These are phyloP conservation scores for Argentina anserina DNA, from an alignment of 306 rosid species.

Conservation along the genomic window DNA sequence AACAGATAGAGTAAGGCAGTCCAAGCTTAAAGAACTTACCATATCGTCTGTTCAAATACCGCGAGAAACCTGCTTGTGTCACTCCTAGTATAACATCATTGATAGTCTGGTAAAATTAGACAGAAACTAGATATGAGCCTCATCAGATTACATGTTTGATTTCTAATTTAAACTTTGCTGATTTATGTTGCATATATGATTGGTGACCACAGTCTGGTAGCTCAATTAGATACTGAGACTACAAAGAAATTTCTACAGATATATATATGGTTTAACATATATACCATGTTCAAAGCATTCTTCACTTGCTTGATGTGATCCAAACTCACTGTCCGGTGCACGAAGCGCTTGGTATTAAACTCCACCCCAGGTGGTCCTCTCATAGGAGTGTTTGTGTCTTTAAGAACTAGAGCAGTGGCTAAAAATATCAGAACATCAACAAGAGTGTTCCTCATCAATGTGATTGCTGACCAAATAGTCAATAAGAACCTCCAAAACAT, in stretches of 20 bases:
- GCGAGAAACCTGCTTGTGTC: constrained; percentile 57
- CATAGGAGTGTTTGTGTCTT: constrained; percentile 46
- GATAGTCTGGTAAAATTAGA: constrained; percentile 36
- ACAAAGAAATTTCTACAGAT: not conserved
- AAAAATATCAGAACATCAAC: constrained; percentile 36
- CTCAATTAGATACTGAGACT: not conserved
- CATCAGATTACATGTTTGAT: not conserved
- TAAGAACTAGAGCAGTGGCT: constrained; percentile 39
- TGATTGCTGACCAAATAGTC: constrained; percentile 28
- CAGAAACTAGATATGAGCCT: not conserved
- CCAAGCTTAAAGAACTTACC: constrained; percentile 25
- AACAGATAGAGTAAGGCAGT: not conserved
- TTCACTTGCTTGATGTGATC: constrained; percentile 57
- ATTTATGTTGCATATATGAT: not conserved
- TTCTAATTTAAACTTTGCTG: not conserved
- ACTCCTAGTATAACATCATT: constrained; percentile 62
- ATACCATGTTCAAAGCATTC: constrained; percentile 47
- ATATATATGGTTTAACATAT: constrained; percentile 2
- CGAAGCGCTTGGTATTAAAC: constrained; percentile 35
- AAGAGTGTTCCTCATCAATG: constrained; percentile 40
- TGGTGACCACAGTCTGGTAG: not conserved
- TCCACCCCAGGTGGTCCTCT: constrained; percentile 47
- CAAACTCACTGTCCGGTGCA: constrained; percentile 34
- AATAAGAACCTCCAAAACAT: constrained; percentile 26
- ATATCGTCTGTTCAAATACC: constrained; percentile 42